Conservation (phyloP, 768 basidiomycete genomes). For the Boletus tomentosulus region DNA sequence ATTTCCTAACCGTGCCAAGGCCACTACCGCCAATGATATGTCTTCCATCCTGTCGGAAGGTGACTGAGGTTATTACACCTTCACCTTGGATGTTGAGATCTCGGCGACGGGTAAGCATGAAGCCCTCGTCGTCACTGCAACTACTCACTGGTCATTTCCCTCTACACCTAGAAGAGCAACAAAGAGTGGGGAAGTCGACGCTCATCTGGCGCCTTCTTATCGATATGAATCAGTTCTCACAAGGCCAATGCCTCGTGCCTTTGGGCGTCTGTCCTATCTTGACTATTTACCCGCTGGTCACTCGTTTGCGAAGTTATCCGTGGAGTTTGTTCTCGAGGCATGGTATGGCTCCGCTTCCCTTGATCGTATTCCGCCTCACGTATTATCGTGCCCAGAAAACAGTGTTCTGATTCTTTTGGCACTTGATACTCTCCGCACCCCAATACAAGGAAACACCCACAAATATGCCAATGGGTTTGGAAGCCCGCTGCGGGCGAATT, state of each 20-base stretch:
- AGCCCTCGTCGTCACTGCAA: neutral
- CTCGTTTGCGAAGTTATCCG: neutral
- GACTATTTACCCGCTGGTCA: neutral
- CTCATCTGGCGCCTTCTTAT: neutral
- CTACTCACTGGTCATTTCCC: slow-evolving; percentile 3
- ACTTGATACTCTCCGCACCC: too few species aligned
- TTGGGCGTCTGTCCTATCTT: neutral
- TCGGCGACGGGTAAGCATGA: neutral
- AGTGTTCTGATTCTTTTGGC: neutral
- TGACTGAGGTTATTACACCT: slow-evolving; percentile 2
- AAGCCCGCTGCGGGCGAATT: neutral
- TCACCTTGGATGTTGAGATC: slow-evolving; percentile 1
- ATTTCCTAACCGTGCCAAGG: slow-evolving; percentile 2
- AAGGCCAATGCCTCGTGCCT: neutral
- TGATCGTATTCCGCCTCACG: too few species aligned
- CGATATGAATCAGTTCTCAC: neutral
- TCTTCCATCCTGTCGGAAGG: slow-evolving; percentile 2
- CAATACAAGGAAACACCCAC: neutral
- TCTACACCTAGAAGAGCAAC: neutral
- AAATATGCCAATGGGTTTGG: neutral
- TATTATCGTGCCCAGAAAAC: neutral
- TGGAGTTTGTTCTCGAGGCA: too few species aligned
- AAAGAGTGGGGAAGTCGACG: neutral
- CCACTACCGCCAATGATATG: slow-evolving; percentile 3
- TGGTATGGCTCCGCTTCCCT: too few species aligned